phyloP scores from a whole-genome alignment of 768 basidiomycete genomes.

The Leccinum rimulosum region DNA sequence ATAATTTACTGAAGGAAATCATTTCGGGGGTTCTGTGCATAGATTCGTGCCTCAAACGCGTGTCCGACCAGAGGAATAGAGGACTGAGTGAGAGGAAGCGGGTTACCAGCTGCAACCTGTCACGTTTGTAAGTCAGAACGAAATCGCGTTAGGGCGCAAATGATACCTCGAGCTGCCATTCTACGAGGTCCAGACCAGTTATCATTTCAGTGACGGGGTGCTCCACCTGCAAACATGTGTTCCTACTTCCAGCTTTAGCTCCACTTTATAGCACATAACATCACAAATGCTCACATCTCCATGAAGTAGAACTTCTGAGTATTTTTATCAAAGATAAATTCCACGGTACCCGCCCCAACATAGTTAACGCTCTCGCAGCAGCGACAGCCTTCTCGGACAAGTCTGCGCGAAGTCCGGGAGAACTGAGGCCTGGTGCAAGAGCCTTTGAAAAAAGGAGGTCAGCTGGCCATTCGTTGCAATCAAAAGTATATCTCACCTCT shows the following conservation, averaged over 20 bases:
- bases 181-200: slow-evolving; percentile 89
- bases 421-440: slow-evolving; percentile 79
- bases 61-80: slow-evolving; percentile 87
- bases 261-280: not conserved
- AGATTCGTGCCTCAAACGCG: slow-evolving; percentile 93
- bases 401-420: slow-evolving; percentile 73
- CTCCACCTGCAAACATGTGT: slow-evolving; percentile 82
- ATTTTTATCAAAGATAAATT: slow-evolving; percentile 95
- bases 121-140: not conserved
- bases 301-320: slow-evolving; percentile 88
- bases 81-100: slow-evolving; percentile 72
- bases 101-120: slow-evolving; percentile 86
- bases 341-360: slow-evolving; percentile 90
- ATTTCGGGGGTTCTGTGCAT: slow-evolving; percentile 92
- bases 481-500: slow-evolving; percentile 47
- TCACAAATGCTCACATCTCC: slow-evolving; percentile 69
- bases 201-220: slow-evolving; percentile 96
- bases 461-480: not conserved
- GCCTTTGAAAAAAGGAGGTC: slow-evolving; percentile 46
- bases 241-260: slow-evolving; percentile 44
- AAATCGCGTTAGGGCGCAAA: not conserved
- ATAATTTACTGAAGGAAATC: slow-evolving; percentile 61
- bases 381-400: slow-evolving; percentile 85
- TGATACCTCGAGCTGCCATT: slow-evolving; percentile 86
- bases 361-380: slow-evolving; percentile 93